Conservation (phyloP, 2,329 filamentous ascomycete species). For the Bipolaris bicolor region DNA sequence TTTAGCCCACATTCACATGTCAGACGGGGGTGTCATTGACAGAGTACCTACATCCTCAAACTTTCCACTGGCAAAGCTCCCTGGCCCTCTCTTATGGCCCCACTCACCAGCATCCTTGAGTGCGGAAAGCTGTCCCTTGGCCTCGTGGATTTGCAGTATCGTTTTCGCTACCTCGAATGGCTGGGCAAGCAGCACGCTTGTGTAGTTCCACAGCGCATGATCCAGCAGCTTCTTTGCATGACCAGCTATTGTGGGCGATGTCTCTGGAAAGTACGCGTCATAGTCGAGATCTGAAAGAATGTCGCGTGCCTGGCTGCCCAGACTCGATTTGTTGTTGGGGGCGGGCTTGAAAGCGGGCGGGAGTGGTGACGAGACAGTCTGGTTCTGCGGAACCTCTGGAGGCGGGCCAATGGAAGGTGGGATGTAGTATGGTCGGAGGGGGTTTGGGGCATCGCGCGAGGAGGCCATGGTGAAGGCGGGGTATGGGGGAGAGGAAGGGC, state of each 20-base stretch:
- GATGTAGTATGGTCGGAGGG: constrained; percentile 73
- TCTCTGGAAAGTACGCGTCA: constrained; percentile 80
- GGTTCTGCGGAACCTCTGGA: constrained; percentile 51
- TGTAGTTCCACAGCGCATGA: constrained; percentile 90
- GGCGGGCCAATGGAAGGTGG: constrained; percentile 70
- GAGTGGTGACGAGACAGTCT: constrained; percentile 31
- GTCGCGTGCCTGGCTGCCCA: constrained; percentile 73
- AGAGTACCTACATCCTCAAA: constrained; percentile 40
- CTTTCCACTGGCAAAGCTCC: constrained; percentile 43
- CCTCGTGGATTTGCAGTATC: constrained; percentile 77
- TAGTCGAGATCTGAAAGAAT: constrained; percentile 92
- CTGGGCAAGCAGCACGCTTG: constrained; percentile 84
- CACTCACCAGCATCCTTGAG: constrained; percentile 27
- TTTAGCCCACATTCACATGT: constrained; percentile 31
- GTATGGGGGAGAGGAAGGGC: constrained; percentile 9
- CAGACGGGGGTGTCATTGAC: background rate
- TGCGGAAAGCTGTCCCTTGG: constrained; percentile 43
- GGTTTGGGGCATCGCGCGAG: constrained; percentile 61
- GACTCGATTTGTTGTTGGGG: constrained; percentile 56
- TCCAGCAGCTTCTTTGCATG: constrained; percentile 79
- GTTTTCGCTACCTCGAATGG: constrained; percentile 98
- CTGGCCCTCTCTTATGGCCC: constrained; percentile 34
- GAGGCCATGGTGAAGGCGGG: constrained; percentile 45
- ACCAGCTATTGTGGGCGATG: constrained; percentile 71
- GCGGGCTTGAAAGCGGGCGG: constrained; percentile 42